Evolutionary conservation across 108 stramenopile species (phyloP).

Genomic region (Nitzschia inconspicua): DNA sequence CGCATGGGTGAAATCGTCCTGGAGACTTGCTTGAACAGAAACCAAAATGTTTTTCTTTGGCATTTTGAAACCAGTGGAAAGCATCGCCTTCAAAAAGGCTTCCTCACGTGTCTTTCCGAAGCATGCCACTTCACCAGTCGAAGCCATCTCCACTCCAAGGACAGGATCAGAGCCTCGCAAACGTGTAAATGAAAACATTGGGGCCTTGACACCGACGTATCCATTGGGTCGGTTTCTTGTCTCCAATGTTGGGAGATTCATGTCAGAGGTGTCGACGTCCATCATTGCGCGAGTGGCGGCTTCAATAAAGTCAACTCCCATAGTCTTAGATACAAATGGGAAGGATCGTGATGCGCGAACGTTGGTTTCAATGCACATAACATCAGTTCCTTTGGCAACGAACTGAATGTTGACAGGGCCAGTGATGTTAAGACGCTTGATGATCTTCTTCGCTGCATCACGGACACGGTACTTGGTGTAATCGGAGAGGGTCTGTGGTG

Average conservation of each 20-base stretch:
- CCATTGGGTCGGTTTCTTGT: constrained; percentile 81
- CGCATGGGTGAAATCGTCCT: constrained; percentile 82
- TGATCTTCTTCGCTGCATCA: constrained; percentile 88
- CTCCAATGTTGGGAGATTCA: constrained; percentile 88
- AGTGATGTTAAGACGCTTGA: constrained; percentile 93
- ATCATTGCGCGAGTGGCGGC: constrained; percentile 93
- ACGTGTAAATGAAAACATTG: constrained; percentile 98
- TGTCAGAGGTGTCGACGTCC: constrained; percentile 73
- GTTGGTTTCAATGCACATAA: constrained; percentile 98
- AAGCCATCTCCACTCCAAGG: constrained; percentile 98
- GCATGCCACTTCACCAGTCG: constrained; percentile 99
- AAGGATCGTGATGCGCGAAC: constrained; percentile 96
- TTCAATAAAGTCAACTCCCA: constrained; percentile 97
- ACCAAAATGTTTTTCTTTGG: constrained; percentile 91
- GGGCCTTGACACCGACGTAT: constrained; percentile 97
- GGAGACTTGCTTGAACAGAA: constrained; percentile 81
- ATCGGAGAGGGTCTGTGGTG: constrained; percentile 84
- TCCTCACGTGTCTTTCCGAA: constrained; percentile 96
- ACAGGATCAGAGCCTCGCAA: constrained; percentile 98
- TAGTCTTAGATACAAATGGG: constrained; percentile 99
- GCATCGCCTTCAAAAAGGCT: constrained; percentile 94
- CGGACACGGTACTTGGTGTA: constrained; percentile 81
- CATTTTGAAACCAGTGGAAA: constrained; percentile 93
- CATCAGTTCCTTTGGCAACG: constrained; percentile 95
- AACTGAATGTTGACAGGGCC: constrained; percentile 99